Percentiles rank a stretch among this genome's conserved stretches.
Conservation (phyloP, 2,329 filamentous ascomycete genomes). For the Fusarium fujikuroi region DNA sequence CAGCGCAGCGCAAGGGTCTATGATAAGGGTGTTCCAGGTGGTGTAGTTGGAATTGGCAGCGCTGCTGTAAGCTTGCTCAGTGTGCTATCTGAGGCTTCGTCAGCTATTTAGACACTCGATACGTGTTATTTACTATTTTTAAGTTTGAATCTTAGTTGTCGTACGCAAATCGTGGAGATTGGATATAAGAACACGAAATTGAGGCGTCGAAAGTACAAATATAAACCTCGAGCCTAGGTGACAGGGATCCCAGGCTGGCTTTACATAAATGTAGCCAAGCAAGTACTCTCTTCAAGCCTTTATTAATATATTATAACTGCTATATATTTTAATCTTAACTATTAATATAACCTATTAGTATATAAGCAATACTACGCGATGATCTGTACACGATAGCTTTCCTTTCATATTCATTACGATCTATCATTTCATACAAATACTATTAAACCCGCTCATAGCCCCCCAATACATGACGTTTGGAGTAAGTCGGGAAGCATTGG, state of each 20-base stretch:
- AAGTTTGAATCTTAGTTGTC: no score
- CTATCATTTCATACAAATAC: background rate
- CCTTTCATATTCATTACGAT: fast-evolving
- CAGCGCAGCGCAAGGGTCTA: background rate
- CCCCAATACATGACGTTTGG: background rate
- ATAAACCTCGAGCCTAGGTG: fast-evolving
- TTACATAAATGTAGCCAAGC: background rate
- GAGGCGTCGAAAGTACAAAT: no score
- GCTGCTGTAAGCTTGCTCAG: background rate
- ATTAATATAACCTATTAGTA: no score
- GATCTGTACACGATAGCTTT: fast-evolving
- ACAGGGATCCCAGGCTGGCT: background rate
- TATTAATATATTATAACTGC: no score
- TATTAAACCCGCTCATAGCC: fast-evolving
- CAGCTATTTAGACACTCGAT: fast-evolving
- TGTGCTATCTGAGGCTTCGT: background rate
- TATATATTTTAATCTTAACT: no score
- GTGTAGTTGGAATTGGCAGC: background rate
- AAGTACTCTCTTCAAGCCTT: no score
- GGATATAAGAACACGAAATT: no score
- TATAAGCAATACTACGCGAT: no score
- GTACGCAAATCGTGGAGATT: no score
- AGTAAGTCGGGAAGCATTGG: background rate
- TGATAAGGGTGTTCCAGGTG: background rate
- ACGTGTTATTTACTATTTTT: no score